Evolutionary conservation across 345 rosid genomes (phyloP), one percentile per base, ranked within the genome.

Genomic region (Balakata baccata): DNA sequence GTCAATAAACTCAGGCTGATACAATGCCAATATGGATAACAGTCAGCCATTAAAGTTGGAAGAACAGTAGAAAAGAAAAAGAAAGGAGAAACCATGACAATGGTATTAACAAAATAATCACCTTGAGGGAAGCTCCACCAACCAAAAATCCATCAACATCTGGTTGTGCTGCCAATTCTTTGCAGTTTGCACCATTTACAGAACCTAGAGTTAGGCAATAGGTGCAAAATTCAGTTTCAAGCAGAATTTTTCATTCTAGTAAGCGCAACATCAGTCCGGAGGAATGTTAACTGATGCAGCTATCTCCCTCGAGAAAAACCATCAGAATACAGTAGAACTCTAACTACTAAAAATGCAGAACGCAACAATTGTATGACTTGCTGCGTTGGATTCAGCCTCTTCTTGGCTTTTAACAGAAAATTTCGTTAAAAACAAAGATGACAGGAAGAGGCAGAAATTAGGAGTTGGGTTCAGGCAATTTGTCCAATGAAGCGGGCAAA

Each of bases 71-170:
- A 37, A 37, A 7, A 49, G 39, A 37, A 20, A 59, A 43, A 38
- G 1, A 60, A 29, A 29, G 34, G 2, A 38, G 38, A 66, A 49
- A 54, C 29, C 23, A 37, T 1, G 13, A 5, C 11, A 12, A 10
- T 22, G 54, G 7, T 0, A 57, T 25, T 10, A 20, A 68, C 23
- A 45, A 66, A 41, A 54, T 11, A 50, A 38, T 14, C 70, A 88
- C 92, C 91, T 90, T 88, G 38, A 90, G 76, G 50, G 96, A 90
- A 74, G 96, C 96, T 73, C 92, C 96, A 10, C 91, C 92, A 53
- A 90, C 96, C 84, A 90, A 85, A 84, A 90, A 90, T 69, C 92
- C 96, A 74, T 88, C 96, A 38, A 90, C 83, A 74, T 90, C 91
- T 4, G 87, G 82, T 70, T 90, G 85, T 60, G 60, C 82, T 1